These are phyloP conservation scores for Thermothelomyces thermophilus DNA, from an alignment of 2,329 filamentous ascomycete species.

Conservation along the genomic window DNA sequence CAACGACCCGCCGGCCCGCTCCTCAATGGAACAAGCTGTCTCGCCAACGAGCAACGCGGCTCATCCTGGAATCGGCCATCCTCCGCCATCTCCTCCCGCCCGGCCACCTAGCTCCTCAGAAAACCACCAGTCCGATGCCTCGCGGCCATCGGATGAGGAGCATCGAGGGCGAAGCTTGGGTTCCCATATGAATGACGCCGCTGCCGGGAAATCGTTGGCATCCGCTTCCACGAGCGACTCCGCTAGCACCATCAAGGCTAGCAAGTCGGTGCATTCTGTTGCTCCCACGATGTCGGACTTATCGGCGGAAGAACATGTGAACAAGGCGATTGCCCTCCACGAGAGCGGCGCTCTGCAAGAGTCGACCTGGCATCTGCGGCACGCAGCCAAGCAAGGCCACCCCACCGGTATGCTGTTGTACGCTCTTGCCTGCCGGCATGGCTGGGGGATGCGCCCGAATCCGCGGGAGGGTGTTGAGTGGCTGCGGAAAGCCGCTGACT, in stretches of 20 bases:
- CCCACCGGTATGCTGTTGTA: conserved; percentile 95
- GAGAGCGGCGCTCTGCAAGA: conserved; percentile 82
- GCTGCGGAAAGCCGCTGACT: conserved; percentile 86
- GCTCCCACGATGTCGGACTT: conserved; percentile 59
- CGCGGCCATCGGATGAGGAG: conserved; percentile 45
- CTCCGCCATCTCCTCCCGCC: conserved; percentile 56
- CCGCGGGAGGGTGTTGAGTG: conserved; percentile 84
- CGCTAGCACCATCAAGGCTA: conserved; percentile 46
- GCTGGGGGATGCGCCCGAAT: conserved; percentile 95
- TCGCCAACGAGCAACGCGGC: conserved; percentile 38
- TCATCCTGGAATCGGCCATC: conserved; percentile 36
- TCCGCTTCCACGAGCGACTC: conserved; percentile 48
- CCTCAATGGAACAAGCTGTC: conserved; percentile 56
- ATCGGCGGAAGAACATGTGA: conserved; percentile 79
- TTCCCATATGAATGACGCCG: conserved; percentile 34
- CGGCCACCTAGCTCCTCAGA: conserved; percentile 52
- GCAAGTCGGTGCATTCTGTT: conserved; percentile 38
- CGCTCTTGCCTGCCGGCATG: conserved; percentile 87
- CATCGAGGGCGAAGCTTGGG: conserved; percentile 40
- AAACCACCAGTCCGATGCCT: conserved; percentile 32
- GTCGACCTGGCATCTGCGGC: conserved; percentile 90
- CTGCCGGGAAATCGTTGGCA: conserved; percentile 39
- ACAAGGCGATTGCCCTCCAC: conserved; percentile 84
- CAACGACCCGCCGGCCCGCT: conserved; percentile 48
- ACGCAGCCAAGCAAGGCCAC: conserved; percentile 78